Evolutionary conservation across 345 rosid species (phyloP).

Genomic region (Alliaria petiolata): DNA sequence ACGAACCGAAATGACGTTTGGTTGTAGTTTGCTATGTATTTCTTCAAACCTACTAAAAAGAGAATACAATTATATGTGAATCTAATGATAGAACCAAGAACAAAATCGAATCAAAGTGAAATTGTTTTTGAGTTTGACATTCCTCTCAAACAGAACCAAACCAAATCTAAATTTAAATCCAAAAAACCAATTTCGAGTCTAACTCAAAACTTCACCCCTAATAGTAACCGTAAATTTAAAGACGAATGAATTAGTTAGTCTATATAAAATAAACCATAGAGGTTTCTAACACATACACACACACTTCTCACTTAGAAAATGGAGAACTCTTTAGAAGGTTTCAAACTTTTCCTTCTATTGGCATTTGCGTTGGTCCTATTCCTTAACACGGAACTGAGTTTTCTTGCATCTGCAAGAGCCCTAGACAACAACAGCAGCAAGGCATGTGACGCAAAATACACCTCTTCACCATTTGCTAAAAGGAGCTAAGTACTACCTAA

Average conservation of each 20-base stretch:
- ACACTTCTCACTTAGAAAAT: no score
- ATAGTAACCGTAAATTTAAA: neutral
- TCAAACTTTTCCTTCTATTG: slow-evolving; percentile 6
- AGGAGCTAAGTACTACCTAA: slow-evolving; percentile 48
- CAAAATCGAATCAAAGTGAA: neutral
- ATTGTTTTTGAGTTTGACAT: neutral
- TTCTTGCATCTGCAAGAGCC: slow-evolving; percentile 4
- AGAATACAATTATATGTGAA: neutral
- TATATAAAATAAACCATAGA: neutral
- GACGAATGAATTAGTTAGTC: neutral
- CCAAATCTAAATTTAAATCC: neutral
- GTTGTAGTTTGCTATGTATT: neutral
- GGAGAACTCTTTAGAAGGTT: slow-evolving; percentile 1
- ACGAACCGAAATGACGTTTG: neutral
- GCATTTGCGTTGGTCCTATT: neutral
- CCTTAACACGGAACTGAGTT: neutral
- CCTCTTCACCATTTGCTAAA: neutral
- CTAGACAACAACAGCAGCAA: neutral
- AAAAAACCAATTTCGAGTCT: neutral
- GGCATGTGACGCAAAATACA: neutral
- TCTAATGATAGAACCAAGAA: neutral
- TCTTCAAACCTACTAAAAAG: neutral
- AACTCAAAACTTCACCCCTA: neutral
- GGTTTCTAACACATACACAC: neutral
- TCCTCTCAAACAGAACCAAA: neutral